Conservation (phyloP, 164 flowering plant genomes). For the Magnolia sinica region DNA sequence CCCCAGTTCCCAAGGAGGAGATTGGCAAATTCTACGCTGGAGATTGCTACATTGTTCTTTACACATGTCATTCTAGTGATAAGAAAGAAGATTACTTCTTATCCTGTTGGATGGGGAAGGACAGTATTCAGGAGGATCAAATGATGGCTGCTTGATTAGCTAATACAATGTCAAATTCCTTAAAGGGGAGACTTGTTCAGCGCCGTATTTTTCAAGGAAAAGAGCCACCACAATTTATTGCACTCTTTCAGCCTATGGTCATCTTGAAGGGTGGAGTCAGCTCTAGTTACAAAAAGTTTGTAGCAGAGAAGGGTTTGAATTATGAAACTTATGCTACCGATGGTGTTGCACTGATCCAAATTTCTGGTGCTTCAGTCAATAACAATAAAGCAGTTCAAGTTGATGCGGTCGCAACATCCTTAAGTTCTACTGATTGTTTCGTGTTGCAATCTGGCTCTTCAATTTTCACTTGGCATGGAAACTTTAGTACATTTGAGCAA, state of each 20-base stretch:
- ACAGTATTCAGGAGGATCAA: constrained; percentile 94
- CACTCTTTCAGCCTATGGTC: constrained; percentile 94
- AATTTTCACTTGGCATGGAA: constrained; percentile 90
- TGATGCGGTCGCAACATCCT: constrained; percentile 81
- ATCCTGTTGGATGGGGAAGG: constrained; percentile 92
- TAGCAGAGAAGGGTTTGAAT: constrained; percentile 66
- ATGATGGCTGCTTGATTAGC: constrained; percentile 70
- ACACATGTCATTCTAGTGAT: constrained; percentile 88
- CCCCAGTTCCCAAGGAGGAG: constrained; percentile 77
- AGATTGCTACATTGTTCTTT: constrained; percentile 92
- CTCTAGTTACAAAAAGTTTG: constrained; percentile 73
- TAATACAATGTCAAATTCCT: constrained; percentile 82
- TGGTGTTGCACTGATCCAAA: constrained; percentile 70
- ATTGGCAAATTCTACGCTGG: constrained; percentile 95
- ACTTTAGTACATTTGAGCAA: constrained; percentile 79
- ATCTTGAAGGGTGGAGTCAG: constrained; percentile 96
- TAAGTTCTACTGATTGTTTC: constrained; percentile 85
- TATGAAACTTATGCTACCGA: constrained; percentile 85
- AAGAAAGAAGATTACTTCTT: constrained; percentile 88
- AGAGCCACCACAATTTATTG: constrained; percentile 95
- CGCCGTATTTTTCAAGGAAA: constrained; percentile 86
- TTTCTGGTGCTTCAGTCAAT: constrained; percentile 79
- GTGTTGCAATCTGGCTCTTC: constrained; percentile 91
- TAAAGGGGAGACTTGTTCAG: constrained; percentile 94
- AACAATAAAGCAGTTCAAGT: constrained; percentile 88